Evolutionary conservation across 2,329 filamentous ascomycete genomes (phyloP), one percentile per base, ranked within the genome.

Genomic region (Chrysoporthe cubensis): DNA sequence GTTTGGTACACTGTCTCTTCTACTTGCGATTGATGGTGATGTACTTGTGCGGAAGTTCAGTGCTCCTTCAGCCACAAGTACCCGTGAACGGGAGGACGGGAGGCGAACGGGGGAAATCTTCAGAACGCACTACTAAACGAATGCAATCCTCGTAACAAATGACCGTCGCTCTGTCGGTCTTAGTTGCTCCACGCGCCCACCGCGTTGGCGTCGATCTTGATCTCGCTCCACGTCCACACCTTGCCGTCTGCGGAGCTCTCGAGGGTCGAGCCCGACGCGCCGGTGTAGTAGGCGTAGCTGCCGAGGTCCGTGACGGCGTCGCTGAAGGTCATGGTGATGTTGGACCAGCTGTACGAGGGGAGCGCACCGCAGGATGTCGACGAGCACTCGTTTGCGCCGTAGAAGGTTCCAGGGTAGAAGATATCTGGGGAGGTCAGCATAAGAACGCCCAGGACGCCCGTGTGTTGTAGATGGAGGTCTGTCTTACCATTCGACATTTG

Each of bases 341-440:
- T 26, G 26, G 26, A 26, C 26, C 26, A 26, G 26, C 26, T 26
- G 26, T 26, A 26, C 26, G 26, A 26, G 26, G 26, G 26, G 26
- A 26, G 26, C 26, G 26, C 26, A 26, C 26, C 26, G 26, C 26
- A 26, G 26, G 26, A 26, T 26, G 26, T 2, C 26, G 46, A 44
- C 59, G 57, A 64, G 61, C 65, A 67, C 65, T 67, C 26, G 0
- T 26, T 26, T 26, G 26, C 26, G 26, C 26, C 26, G 26, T 26
- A 26, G 26, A 26, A 61, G 26, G 64, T 64, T 42, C 58, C 66
- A 32, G 62, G 60, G 61, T 70, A 66, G 59, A 69, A 62, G 40
- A 70, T 61, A 18, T 44, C 59, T 9, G 63, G 66, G 62, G 66
- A 62, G 13, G n/a, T 44, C 43, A 44, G 43, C 43, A 52, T 21